These are phyloP conservation scores for Cladosporium sp. DNA, from an alignment of 2,329 filamentous ascomycete genomes.

Conservation along the genomic window DNA sequence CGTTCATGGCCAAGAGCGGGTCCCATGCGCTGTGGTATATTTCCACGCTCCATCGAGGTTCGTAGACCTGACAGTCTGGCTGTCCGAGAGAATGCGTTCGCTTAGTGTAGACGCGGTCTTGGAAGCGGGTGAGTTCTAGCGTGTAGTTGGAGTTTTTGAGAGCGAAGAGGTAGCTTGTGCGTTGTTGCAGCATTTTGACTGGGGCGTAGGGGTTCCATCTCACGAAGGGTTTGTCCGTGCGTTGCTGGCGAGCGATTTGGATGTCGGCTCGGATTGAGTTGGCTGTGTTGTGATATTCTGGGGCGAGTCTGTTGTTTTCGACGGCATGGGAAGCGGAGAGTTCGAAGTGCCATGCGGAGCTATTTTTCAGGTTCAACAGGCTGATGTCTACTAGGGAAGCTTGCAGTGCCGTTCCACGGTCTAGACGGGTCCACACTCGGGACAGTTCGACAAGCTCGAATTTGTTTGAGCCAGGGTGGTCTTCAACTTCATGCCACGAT, in stretches of 20 bases:
- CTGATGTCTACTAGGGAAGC: slow-evolving; percentile 25
- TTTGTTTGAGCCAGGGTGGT: neutral
- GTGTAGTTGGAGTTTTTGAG: slow-evolving; percentile 26
- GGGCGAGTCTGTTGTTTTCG: slow-evolving; percentile 17
- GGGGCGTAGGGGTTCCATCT: slow-evolving; percentile 13
- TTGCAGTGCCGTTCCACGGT: slow-evolving; percentile 19
- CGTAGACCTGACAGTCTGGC: slow-evolving; percentile 15
- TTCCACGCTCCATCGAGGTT: slow-evolving; percentile 28
- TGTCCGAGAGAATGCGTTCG: neutral
- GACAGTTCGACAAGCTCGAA: slow-evolving; percentile 13
- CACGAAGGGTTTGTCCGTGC: slow-evolving; percentile 19
- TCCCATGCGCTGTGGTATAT: slow-evolving; percentile 29
- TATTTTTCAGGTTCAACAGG: slow-evolving; percentile 24
- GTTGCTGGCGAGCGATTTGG: slow-evolving; percentile 1
- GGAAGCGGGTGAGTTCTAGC: slow-evolving; percentile 28
- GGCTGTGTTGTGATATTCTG: slow-evolving; percentile 17
- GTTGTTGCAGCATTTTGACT: slow-evolving; percentile 22
- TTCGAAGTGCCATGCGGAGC: slow-evolving; percentile 31
- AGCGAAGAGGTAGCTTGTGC: slow-evolving; percentile 24
- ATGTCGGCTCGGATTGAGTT: slow-evolving; percentile 19
- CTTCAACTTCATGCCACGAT: slow-evolving; percentile 22
- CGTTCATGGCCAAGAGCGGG: slow-evolving; percentile 25
- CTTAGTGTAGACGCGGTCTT: slow-evolving; percentile 18
- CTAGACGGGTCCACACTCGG: slow-evolving; percentile 26
- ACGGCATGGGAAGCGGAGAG: slow-evolving; percentile 19